These are phyloP conservation scores for Agrostemma githago DNA, from an alignment of 148 eudicot genomes.

Conservation along the genomic window DNA sequence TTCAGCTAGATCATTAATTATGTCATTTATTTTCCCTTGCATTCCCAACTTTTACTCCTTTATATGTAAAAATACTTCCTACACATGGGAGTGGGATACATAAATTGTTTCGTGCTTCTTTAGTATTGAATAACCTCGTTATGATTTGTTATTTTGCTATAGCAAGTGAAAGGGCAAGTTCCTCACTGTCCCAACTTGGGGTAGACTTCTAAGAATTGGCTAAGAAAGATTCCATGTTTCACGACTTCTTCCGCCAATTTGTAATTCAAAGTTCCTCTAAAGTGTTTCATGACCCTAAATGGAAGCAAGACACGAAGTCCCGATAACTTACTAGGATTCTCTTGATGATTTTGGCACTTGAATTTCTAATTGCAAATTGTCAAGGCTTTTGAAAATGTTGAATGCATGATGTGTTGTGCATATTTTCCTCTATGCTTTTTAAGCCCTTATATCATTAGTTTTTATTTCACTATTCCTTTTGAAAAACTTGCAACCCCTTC, in stretches of 20 bases:
- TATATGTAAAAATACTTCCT: too few relatives aligned
- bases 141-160: slow-evolving; percentile 13
- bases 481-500: neutral
- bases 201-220: slow-evolving; percentile 2
- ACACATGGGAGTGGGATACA: too few relatives aligned
- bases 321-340: neutral
- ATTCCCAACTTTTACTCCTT: too few relatives aligned
- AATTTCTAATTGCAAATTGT: neutral
- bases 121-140: neutral
- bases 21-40: too few relatives aligned
- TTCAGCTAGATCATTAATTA: too few relatives aligned
- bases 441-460: neutral
- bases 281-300: neutral
- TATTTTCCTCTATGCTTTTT: neutral
- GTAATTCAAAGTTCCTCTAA: neutral
- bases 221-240: slow-evolving; percentile 9
- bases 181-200: slow-evolving; percentile 9
- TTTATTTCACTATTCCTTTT: neutral
- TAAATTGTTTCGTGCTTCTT: too few relatives aligned
- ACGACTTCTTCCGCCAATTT: slow-evolving; percentile 9
- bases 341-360: neutral
- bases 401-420: neutral
- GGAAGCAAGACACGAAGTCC: neutral
- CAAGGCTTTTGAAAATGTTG: neutral
- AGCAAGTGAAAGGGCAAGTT: slow-evolving; percentile 13